Percentiles rank a stretch among this genome's conserved stretches.
These are phyloP conservation scores for Heliosperma pusillum DNA, from an alignment of 148 eudicot species.

Conservation along the genomic window DNA sequence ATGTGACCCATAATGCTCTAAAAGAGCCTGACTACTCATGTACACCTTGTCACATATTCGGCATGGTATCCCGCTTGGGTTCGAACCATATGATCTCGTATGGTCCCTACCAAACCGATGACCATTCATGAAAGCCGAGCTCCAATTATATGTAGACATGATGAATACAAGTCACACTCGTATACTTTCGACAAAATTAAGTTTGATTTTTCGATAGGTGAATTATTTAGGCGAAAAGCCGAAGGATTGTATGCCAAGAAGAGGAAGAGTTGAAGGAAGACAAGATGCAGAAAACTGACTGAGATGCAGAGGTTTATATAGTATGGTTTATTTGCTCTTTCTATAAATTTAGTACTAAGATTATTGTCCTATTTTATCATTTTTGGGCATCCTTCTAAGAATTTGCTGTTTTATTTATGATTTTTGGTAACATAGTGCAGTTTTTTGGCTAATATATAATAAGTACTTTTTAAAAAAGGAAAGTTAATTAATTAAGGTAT, in stretches of 20 bases:
- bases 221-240: background rate
- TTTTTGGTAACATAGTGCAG: slow-evolving; percentile 2
- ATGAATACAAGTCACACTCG: background rate
- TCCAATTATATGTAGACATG: slow-evolving; percentile 25
- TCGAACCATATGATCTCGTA: background rate
- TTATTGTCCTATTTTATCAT: slow-evolving; percentile 2
- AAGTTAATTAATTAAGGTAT: slow-evolving; percentile 7
- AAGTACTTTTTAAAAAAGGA: background rate
- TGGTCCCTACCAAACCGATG: slow-evolving; percentile 4
- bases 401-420: slow-evolving; percentile 15
- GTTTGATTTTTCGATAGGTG: background rate
- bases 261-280: background rate
- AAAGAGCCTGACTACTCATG: slow-evolving; percentile 10
- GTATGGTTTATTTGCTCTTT: background rate
- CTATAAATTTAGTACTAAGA: background rate
- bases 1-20: slow-evolving; percentile 31
- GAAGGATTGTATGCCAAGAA: too few relatives aligned
- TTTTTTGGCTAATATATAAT: background rate
- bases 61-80: slow-evolving; percentile 18
- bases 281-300: background rate
- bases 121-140: background rate
- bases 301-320: slow-evolving; percentile 6
- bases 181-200: background rate
- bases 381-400: slow-evolving; percentile 16
- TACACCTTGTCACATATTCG: slow-evolving; percentile 27